Conservation (phyloP, 2,329 filamentous ascomycete genomes). For the Epichloe brachyelytri region DNA sequence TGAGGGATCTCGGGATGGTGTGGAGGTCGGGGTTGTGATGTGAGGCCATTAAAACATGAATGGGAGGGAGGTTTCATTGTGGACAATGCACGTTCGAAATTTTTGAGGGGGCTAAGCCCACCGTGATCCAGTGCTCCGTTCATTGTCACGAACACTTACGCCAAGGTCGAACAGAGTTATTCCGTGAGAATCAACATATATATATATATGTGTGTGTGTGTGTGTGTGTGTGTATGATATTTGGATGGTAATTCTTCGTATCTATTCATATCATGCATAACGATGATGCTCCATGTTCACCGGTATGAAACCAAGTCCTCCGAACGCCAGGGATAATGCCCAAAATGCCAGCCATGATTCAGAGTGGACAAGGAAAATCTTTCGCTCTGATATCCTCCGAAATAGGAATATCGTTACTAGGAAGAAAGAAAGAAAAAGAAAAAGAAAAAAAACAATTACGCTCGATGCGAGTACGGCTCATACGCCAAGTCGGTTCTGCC, state of each 20-base stretch:
- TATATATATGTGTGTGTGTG: no score
- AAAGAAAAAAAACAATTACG: slow-evolving; percentile 21
- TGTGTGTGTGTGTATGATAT: not conserved
- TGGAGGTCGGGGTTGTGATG: not conserved
- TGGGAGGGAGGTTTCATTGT: not conserved
- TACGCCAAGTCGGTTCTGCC: slow-evolving; percentile 41
- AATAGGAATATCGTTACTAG: not conserved
- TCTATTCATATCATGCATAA: slow-evolving; percentile 3
- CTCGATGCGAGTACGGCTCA: slow-evolving; percentile 49
- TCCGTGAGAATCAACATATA: no score
- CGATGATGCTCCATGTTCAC: slow-evolving; percentile 3
- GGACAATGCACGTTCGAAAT: not conserved
- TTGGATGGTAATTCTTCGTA: not conserved
- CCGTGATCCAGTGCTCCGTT: not conserved
- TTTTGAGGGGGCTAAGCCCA: not conserved
- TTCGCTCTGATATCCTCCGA: not conserved
- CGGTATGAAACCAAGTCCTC: not conserved
- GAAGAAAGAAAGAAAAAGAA: not conserved
- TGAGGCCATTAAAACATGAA: not conserved
- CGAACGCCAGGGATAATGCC: not conserved
- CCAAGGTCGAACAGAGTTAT: no score
- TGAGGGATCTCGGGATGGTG: not conserved
- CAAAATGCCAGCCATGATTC: not conserved
- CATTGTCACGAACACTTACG: not conserved
- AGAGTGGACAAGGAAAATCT: not conserved